Percentiles rank a stretch among this genome's conserved stretches.
phyloP scores from a whole-genome alignment of 2,329 filamentous ascomycete genomes.

The Basipetospora chlamydospora region DNA sequence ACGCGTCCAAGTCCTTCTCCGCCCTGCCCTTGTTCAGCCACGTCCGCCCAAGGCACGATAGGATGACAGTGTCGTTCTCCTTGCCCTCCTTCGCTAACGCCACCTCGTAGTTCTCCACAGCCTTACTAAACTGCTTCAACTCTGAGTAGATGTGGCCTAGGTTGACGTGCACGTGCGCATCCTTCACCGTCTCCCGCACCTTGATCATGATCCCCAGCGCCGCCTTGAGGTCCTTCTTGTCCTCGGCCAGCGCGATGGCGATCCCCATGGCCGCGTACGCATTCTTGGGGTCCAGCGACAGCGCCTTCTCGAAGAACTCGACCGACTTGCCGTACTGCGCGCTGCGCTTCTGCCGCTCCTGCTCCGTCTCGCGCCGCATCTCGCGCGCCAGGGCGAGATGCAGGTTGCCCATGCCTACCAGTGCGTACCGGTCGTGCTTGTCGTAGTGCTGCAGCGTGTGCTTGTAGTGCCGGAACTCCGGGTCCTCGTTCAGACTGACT shows the following conservation, averaged over 20 bases:
- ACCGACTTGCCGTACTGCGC: slow-evolving; percentile 82
- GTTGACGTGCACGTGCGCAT: slow-evolving; percentile 81
- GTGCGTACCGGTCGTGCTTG: slow-evolving; percentile 94
- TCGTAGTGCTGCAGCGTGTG: slow-evolving; percentile 87
- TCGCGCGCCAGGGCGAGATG: slow-evolving; percentile 77
- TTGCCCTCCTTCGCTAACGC: slow-evolving; percentile 68
- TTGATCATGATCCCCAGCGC: slow-evolving; percentile 83
- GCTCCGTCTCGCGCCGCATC: slow-evolving; percentile 81
- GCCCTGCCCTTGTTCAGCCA: slow-evolving; percentile 68
- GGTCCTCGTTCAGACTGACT: slow-evolving; percentile 71
- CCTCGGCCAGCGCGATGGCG: slow-evolving; percentile 84
- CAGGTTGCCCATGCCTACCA: slow-evolving; percentile 94
- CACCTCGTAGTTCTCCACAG: slow-evolving; percentile 87
- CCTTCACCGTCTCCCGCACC: slow-evolving; percentile 77
- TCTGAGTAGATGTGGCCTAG: slow-evolving; percentile 88
- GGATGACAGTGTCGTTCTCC: slow-evolving; percentile 56
- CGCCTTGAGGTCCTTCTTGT: slow-evolving; percentile 74
- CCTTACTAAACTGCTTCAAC: slow-evolving; percentile 75
- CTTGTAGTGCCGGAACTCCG: slow-evolving; percentile 89
- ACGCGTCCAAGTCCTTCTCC: slow-evolving; percentile 43
- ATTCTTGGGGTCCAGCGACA: slow-evolving; percentile 88
- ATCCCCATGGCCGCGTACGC: slow-evolving; percentile 94
- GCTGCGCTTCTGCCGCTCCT: slow-evolving; percentile 80
- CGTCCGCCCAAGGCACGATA: slow-evolving; percentile 75
- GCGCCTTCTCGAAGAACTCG: slow-evolving; percentile 95